Conservation (phyloP, 1,139 yeast species). For the Candida sp. region DNA sequence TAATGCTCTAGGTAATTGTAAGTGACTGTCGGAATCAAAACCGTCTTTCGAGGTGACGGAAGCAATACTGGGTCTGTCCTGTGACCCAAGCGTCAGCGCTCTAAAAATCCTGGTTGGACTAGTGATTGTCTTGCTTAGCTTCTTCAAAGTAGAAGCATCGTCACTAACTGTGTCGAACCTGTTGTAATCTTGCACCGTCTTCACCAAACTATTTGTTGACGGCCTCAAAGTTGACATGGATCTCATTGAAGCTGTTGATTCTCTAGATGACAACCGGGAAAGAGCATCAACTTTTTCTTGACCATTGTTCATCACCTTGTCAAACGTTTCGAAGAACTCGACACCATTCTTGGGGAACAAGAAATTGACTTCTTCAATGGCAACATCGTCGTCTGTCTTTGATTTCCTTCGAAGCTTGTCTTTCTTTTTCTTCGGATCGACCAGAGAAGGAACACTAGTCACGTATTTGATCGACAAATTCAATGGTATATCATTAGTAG, state of each 20-base stretch:
- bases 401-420: conserved; percentile 12
- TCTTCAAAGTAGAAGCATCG: conserved; percentile 19
- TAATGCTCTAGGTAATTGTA: conserved; percentile 35
- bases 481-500: conserved; percentile 22
- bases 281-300: neutral
- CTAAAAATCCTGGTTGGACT: conserved; percentile 22
- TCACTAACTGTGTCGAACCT: neutral
- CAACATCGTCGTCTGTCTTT: conserved; percentile 20
- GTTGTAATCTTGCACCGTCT: conserved; percentile 11
- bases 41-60: conserved; percentile 3
- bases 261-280: neutral
- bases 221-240: conserved; percentile 17
- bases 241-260: neutral
- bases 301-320: conserved; percentile 22
- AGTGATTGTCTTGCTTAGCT: conserved; percentile 22
- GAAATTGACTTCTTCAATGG: conserved; percentile 69
- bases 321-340: conserved; percentile 27
- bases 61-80: conserved; percentile 3
- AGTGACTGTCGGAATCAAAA: conserved; percentile 2
- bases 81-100: neutral
- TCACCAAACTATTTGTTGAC: conserved; percentile 17
- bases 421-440: conserved; percentile 8
- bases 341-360: conserved; percentile 57
- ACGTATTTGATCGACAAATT: conserved; percentile 27
- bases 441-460: neutral